Conservation (phyloP, 2,329 filamentous ascomycete species). For the Drechslerella stenobrocha region DNA sequence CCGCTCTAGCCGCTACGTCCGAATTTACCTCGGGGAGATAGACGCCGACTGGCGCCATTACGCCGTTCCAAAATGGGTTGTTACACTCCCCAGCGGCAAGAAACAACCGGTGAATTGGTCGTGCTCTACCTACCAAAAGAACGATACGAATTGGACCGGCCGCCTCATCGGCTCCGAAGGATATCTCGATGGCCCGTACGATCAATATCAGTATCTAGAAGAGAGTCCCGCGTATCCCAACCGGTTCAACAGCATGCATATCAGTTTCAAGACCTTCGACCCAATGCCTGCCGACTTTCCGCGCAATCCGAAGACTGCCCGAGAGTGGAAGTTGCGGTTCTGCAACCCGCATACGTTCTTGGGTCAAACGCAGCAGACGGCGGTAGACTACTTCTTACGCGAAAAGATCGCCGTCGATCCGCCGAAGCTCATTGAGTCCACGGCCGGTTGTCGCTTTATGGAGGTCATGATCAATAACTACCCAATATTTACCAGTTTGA, state of each 20-base stretch:
- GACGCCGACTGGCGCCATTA: slow-evolving; percentile 46
- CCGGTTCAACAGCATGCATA: slow-evolving; percentile 30
- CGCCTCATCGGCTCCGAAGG: slow-evolving; percentile 34
- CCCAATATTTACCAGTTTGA: slow-evolving; percentile 39
- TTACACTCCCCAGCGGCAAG: slow-evolving; percentile 36
- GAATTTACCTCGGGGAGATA: slow-evolving; percentile 42
- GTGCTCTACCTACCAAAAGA: slow-evolving; percentile 22
- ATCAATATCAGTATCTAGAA: slow-evolving; percentile 36
- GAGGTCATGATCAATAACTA: slow-evolving; percentile 41
- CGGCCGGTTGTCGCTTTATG: slow-evolving; percentile 29
- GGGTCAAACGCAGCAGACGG: slow-evolving; percentile 39
- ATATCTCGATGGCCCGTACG: slow-evolving; percentile 35
- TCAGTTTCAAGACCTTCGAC: slow-evolving; percentile 40
- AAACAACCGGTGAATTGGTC: slow-evolving; percentile 41
- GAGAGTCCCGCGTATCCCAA: slow-evolving; percentile 9
- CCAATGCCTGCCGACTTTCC: slow-evolving; percentile 32
- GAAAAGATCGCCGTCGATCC: slow-evolving; percentile 4
- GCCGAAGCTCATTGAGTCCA: slow-evolving; percentile 28
- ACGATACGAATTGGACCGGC: slow-evolving; percentile 38
- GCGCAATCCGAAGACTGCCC: slow-evolving; percentile 21
- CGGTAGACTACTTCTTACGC: slow-evolving; percentile 38
- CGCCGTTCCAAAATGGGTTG: slow-evolving; percentile 40
- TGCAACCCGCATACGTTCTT: slow-evolving; percentile 43
- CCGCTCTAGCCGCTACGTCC: slow-evolving; percentile 36
- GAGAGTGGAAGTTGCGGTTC: slow-evolving; percentile 42